Evolutionary conservation across 345 rosid genomes (phyloP).

Genomic region (Brassica nigra): DNA sequence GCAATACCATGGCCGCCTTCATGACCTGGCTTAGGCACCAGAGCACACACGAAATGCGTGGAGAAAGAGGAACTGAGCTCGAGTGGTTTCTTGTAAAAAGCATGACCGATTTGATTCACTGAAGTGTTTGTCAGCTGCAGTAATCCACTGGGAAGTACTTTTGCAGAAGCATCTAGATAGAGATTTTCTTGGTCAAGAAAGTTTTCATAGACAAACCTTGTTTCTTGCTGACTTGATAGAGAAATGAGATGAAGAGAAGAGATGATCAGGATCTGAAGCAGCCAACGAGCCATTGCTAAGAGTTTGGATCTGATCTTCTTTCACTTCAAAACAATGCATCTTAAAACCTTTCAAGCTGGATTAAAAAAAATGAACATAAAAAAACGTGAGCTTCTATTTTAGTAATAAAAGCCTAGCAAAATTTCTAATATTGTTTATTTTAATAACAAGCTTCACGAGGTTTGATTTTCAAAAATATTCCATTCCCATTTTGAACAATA

Average conservation of each 20-base stretch:
- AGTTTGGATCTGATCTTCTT: background rate
- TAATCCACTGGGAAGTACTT: background rate
- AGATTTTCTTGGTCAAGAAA: background rate
- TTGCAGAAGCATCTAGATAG: background rate
- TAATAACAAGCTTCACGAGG: background rate
- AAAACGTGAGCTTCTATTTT: background rate
- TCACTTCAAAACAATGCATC: background rate
- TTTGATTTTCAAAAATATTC: background rate
- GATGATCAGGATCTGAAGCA: background rate
- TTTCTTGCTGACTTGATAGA: background rate
- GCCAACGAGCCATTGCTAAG: background rate
- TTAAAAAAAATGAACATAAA: background rate
- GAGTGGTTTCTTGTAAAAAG: background rate
- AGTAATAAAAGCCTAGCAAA: background rate
- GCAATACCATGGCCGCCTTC: background rate
- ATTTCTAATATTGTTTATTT: background rate
- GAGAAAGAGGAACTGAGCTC: background rate
- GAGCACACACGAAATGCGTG: background rate
- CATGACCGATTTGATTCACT: background rate
- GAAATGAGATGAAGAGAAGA: background rate
- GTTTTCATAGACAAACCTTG: background rate
- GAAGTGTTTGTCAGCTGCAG: background rate
- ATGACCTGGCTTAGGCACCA: background rate
- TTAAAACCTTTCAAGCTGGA: background rate
- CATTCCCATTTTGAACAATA: background rate